Conservation (phyloP, 2,329 filamentous ascomycete genomes). For the Aspergillus amoenus region DNA sequence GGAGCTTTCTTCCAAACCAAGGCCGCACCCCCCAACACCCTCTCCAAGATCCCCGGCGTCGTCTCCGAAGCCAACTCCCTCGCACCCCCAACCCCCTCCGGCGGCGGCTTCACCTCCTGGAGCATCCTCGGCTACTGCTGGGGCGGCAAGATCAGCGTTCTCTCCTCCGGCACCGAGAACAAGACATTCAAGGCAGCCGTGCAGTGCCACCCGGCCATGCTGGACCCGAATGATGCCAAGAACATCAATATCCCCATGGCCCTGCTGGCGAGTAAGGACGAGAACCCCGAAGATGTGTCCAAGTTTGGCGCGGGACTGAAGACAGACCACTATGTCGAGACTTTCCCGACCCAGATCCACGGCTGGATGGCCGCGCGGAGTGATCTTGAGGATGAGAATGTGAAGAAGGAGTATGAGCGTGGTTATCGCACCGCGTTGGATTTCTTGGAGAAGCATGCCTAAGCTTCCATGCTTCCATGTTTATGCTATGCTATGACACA, state of each 20-base stretch:
- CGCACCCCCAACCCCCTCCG: constrained; percentile 28
- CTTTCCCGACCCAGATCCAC: constrained; percentile 45
- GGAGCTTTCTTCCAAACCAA: constrained; percentile 59
- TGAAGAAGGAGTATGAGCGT: constrained; percentile 45
- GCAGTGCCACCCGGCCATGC: constrained; percentile 60
- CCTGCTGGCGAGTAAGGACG: constrained; percentile 58
- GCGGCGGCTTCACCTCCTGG: constrained; percentile 51
- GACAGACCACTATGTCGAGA: constrained; percentile 44
- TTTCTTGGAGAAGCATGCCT: constrained; percentile 45
- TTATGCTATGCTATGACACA: too few relatives aligned
- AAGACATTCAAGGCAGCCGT: constrained; percentile 59
- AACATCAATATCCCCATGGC: constrained; percentile 57
- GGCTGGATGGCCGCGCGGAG: constrained; percentile 49
- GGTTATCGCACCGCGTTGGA: constrained; percentile 42
- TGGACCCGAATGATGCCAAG: constrained; percentile 58
- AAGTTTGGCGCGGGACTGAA: constrained; percentile 41
- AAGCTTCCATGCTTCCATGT: constrained; percentile 3
- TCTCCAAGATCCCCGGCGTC: constrained; percentile 56
- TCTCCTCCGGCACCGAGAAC: constrained; percentile 48
- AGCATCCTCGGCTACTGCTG: constrained; percentile 63
- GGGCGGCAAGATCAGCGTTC: constrained; percentile 58
- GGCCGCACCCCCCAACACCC: constrained; percentile 58
- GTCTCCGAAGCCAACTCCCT: constrained; percentile 54
- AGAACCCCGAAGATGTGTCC: constrained; percentile 50
- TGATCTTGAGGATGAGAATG: constrained; percentile 40